Conservation (phyloP, 1,284 basidiomycete genomes). For the Austroboletus novae-zelandiae region DNA sequence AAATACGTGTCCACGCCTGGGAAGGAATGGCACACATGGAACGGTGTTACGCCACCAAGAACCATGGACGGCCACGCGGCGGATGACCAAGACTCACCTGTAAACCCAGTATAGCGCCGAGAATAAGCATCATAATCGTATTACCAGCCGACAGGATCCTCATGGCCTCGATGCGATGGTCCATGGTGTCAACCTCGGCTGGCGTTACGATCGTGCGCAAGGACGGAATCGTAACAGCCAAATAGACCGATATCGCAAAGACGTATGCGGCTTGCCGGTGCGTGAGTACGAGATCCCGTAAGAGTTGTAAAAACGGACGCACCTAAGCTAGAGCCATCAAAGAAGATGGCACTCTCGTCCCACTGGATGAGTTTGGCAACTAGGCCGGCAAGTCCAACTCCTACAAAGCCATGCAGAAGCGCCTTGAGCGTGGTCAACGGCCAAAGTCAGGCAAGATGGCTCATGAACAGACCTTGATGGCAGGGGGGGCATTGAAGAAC, state of each 20-base stretch:
- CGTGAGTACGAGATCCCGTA: conserved; percentile 11
- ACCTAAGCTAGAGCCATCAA: conserved; percentile 86
- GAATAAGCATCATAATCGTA: conserved; percentile 69
- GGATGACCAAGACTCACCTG: conserved; percentile 52
- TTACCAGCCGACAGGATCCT: conserved; percentile 82
- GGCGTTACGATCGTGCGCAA: conserved; percentile 71
- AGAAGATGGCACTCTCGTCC: conserved; percentile 90
- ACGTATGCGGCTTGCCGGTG: conserved; percentile 61
- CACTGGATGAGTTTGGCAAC: conserved; percentile 79
- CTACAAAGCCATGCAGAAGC: conserved; percentile 79
- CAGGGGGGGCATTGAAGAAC: conserved; percentile 86
- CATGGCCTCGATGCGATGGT: conserved; percentile 74
- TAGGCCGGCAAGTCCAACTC: conserved; percentile 69
- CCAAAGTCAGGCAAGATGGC: not conserved
- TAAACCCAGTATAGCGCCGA: conserved; percentile 62
- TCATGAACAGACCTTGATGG: conserved; percentile 68
- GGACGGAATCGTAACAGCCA: conserved; percentile 74
- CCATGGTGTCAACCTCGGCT: conserved; percentile 52
- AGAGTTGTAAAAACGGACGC: conserved; percentile 15
- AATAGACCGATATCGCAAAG: conserved; percentile 74
- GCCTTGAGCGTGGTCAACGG: conserved; percentile 48
- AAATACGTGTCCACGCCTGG: conserved; percentile 3
- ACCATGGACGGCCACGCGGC: not conserved
- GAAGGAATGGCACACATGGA: conserved; percentile 5
- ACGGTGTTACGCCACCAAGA: conserved; percentile 2